Evolutionary conservation across 2,329 filamentous ascomycete genomes (phyloP).

Genomic region (Ceratocystis harringtonii): DNA sequence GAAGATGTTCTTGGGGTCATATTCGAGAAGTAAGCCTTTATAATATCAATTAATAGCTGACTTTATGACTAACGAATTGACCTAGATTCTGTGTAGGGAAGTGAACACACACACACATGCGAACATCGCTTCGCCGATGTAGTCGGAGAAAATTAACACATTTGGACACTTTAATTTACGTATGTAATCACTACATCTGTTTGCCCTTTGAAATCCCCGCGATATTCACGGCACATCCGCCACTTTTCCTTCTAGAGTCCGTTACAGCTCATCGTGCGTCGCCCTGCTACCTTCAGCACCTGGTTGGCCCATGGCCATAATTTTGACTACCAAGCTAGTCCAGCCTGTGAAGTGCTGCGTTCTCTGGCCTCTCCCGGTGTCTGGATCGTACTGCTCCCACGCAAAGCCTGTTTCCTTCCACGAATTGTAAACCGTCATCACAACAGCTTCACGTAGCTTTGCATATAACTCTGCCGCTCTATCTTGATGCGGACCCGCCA

Average conservation of each 20-base stretch:
- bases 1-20: constrained; percentile 93
- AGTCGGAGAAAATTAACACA: not conserved
- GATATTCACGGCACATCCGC: not conserved
- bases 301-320: constrained; percentile 72
- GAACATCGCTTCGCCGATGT: not conserved
- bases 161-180: not conserved
- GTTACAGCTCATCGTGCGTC: constrained; percentile 34
- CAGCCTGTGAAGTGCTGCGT: constrained; percentile 98
- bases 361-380: constrained; percentile 81
- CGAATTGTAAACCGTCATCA: constrained; percentile 72
- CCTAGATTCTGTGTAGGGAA: constrained; percentile 42
- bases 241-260: not conserved
- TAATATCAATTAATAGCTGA: not conserved
- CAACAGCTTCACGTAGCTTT: constrained; percentile 64
- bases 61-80: not conserved
- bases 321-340: constrained; percentile 96
- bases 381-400: constrained; percentile 96
- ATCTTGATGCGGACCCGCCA: constrained; percentile 50
- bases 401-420: constrained; percentile 91
- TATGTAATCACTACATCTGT: not conserved
- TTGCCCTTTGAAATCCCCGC: not conserved
- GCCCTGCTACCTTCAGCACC: constrained; percentile 21
- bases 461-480: constrained; percentile 62
- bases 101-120: constrained; percentile 21
- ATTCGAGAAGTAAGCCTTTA: constrained; percentile 71